Evolutionary conservation across 257 asterid genomes (phyloP).

Genomic region (Ilex asprella): DNA sequence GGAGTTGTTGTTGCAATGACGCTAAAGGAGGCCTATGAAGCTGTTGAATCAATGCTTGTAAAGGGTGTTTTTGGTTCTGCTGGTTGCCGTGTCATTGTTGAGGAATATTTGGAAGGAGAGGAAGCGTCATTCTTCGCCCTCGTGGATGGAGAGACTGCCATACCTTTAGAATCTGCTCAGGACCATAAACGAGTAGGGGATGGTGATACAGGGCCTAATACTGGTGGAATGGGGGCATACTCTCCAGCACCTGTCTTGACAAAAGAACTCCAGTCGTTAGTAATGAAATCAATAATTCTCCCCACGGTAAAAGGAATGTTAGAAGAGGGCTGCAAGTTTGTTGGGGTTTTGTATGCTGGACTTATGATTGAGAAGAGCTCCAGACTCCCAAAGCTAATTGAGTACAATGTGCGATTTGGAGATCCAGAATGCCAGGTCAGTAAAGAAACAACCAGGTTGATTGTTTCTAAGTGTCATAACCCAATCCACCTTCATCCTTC

Average conservation of each 20-base stretch:
- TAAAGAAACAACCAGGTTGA: not conserved
- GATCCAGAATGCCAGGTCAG: slow-evolving; percentile 98
- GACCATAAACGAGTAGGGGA: slow-evolving; percentile 97
- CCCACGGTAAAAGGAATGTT: slow-evolving; percentile 97
- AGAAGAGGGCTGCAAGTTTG: slow-evolving; percentile 83
- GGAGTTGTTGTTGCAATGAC: slow-evolving; percentile 90
- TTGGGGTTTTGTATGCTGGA: slow-evolving; percentile 89
- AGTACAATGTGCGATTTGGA: slow-evolving; percentile 94
- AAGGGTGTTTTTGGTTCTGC: slow-evolving; percentile 71
- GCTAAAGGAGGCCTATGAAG: slow-evolving; percentile 71
- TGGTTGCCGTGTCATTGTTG: slow-evolving; percentile 65
- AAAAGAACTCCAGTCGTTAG: slow-evolving; percentile 59
- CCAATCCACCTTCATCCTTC: too few relatives aligned
- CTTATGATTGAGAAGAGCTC: slow-evolving; percentile 87
- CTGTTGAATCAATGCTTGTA: slow-evolving; percentile 90
- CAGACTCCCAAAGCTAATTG: slow-evolving; percentile 87
- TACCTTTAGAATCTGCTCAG: slow-evolving; percentile 92
- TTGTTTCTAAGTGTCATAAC: too few relatives aligned
- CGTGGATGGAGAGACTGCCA: slow-evolving; percentile 89
- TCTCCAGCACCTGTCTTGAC: slow-evolving; percentile 95
- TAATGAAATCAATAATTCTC: slow-evolving; percentile 70
- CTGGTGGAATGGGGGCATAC: slow-evolving; percentile 99
- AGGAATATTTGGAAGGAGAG: slow-evolving; percentile 90
- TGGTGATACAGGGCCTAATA: slow-evolving; percentile 87
- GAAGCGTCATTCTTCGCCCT: slow-evolving; percentile 92